These are phyloP conservation scores for Ganoderma meredithae DNA, from an alignment of 1,284 basidiomycete species.

Conservation along the genomic window DNA sequence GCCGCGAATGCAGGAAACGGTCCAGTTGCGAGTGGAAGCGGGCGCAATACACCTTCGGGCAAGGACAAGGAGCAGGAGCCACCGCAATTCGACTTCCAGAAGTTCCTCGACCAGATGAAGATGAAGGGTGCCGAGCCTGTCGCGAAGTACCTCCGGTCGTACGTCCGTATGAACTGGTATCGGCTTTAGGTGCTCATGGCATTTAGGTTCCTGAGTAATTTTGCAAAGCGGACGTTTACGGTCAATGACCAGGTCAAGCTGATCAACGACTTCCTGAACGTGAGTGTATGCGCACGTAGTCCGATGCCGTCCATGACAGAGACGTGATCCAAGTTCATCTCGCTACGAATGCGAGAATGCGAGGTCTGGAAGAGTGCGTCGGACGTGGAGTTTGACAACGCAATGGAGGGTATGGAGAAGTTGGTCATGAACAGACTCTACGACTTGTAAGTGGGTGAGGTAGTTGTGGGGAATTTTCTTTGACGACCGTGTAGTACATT, in stretches of 20 bases:
- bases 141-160: constrained; percentile 92
- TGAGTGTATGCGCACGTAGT: constrained; percentile 48
- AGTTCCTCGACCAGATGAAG: constrained; percentile 93
- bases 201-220: constrained; percentile 87
- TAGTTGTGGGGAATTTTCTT: background rate
- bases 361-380: constrained; percentile 84
- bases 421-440: constrained; percentile 98
- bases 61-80: constrained; percentile 39
- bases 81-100: constrained; percentile 82
- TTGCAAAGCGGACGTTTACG: constrained; percentile 88
- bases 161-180: constrained; percentile 41
- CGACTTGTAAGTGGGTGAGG: constrained; percentile 73
- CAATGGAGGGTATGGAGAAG: constrained; percentile 99
- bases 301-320: background rate
- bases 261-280: constrained; percentile 90
- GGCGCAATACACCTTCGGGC: constrained; percentile 36
- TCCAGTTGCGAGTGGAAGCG: constrained; percentile 29
- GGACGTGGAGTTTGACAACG: constrained; percentile 93
- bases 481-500: constrained; percentile 73
- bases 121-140: constrained; percentile 85
- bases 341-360: constrained; percentile 83
- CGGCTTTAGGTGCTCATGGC: constrained; percentile 6
- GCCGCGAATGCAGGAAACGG: constrained; percentile 12
- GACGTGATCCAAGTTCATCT: constrained; percentile 74
- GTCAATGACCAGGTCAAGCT: constrained; percentile 93